These are phyloP conservation scores for Wickerhamiella kazuoi DNA, from an alignment of 805 yeast species.

Conservation along the genomic window DNA sequence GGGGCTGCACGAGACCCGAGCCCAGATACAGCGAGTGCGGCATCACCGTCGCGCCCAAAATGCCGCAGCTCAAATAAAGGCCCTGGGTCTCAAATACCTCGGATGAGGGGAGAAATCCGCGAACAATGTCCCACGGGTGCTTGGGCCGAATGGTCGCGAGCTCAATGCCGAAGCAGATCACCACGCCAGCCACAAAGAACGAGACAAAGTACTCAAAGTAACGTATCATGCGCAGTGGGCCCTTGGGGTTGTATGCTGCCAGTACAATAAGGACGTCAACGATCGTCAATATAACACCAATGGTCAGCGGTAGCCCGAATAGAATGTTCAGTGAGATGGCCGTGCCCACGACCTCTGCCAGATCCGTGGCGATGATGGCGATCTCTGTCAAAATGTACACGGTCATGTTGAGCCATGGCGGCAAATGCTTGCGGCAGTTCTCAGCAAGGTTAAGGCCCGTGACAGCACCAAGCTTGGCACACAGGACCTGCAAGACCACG, in stretches of 20 bases:
- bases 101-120: constrained; percentile 58
- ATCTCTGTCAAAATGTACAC: constrained; percentile 62
- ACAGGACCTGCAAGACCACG: constrained; percentile 60
- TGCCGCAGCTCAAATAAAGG: constrained; percentile 59
- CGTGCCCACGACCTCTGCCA: constrained; percentile 89
- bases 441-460: constrained; percentile 82
- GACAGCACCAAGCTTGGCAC: constrained; percentile 73
- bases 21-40: constrained; percentile 80
- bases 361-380: constrained; percentile 81
- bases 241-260: constrained; percentile 61
- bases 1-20: constrained; percentile 72
- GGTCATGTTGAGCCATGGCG: constrained; percentile 42
- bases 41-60: constrained; percentile 89
- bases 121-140: constrained; percentile 32
- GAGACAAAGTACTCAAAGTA: constrained; percentile 65
- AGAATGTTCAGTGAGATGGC: constrained; percentile 71
- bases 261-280: constrained; percentile 65
- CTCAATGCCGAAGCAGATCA: constrained; percentile 57
- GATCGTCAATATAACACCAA: constrained; percentile 66
- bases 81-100: constrained; percentile 45
- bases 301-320: constrained; percentile 50
- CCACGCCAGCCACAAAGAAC: constrained; percentile 51
- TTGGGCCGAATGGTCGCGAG: constrained; percentile 32
- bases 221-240: constrained; percentile 56
- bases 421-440: constrained; percentile 57